A percentile compares a stretch with the other conserved stretches of the same genome.
phyloP scores from a whole-genome alignment of 495 filamentous ascomycete genomes.

The Cercophora scortea region DNA sequence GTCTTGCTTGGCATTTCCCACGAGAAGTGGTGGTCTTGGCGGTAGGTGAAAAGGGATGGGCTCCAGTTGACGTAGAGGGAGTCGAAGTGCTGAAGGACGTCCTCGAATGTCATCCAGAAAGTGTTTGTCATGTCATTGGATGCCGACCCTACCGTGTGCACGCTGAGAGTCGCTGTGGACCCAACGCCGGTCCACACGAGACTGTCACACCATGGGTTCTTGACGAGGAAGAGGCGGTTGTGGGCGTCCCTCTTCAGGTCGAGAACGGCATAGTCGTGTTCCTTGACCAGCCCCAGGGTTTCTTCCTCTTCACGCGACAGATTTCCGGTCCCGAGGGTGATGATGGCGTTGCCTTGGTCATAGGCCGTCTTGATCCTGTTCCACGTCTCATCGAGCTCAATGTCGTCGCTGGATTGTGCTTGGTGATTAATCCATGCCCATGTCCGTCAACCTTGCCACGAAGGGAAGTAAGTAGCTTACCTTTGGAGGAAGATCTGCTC shows the following conservation, averaged over 20 bases:
- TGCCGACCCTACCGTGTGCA: constrained; percentile 10
- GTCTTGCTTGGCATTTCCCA: constrained; percentile 67
- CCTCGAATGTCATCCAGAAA: constrained; percentile 87
- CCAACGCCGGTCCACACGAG: constrained; percentile 50
- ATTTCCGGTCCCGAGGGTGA: constrained; percentile 85
- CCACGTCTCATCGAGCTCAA: constrained; percentile 71
- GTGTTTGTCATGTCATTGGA: constrained; percentile 48
- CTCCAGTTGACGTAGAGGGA: constrained; percentile 98
- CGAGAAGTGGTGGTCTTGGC: constrained; percentile 82
- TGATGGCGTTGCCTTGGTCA: constrained; percentile 68
- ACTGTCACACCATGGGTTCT: constrained; percentile 93
- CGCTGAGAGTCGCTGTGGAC: constrained; percentile 18
- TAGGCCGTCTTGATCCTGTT: constrained; percentile 66
- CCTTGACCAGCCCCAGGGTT: constrained; percentile 70
- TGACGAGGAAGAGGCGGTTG: constrained; percentile 66
- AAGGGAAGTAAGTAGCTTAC: constrained; percentile 19
- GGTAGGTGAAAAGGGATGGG: constrained; percentile 68
- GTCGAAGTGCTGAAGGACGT: constrained; percentile 82
- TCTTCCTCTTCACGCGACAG: constrained; percentile 65
- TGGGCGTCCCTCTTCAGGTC: constrained; percentile 57
- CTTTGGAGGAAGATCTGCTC: constrained; percentile 88
- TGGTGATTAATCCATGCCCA: not conserved
- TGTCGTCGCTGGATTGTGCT: constrained; percentile 46
- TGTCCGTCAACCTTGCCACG: not conserved
- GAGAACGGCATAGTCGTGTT: constrained; percentile 92